A percentile compares a stretch with the other conserved stretches of the same genome.
phyloP scores from a whole-genome alignment of 2,329 filamentous ascomycete species.

The Raffaelea albimanens region DNA sequence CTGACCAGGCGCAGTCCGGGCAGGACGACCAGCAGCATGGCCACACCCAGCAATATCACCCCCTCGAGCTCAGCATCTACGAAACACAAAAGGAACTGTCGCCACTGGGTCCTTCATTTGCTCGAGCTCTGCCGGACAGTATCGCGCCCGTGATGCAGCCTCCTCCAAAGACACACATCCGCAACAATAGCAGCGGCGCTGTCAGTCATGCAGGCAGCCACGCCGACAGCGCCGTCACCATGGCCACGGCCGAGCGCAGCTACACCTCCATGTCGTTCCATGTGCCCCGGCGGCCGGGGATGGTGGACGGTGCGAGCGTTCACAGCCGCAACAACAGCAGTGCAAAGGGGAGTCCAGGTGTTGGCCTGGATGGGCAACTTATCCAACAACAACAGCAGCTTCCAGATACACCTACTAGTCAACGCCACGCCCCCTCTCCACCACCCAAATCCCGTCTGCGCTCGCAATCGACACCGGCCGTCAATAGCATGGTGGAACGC shows the following conservation, averaged over 20 bases:
- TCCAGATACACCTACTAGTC: neutral
- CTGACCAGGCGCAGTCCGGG: constrained; percentile 4
- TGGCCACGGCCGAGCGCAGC: constrained; percentile 24
- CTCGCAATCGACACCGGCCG: constrained; percentile 34
- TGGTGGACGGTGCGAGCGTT: constrained; percentile 11
- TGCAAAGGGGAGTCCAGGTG: neutral
- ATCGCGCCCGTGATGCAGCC: constrained; percentile 19
- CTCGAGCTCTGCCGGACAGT: constrained; percentile 21
- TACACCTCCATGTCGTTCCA: constrained; percentile 47
- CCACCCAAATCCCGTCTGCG: constrained; percentile 33
- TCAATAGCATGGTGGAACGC: constrained; percentile 43
- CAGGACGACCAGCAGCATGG: constrained; percentile 9
- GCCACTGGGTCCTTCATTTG: constrained; percentile 45
- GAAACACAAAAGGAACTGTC: constrained; percentile 37
- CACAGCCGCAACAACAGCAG: neutral
- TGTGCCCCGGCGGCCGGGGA: constrained; percentile 35
- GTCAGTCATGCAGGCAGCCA: constrained; percentile 25
- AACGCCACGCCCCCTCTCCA: constrained; percentile 5
- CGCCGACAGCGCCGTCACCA: constrained; percentile 16
- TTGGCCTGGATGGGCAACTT: constrained; percentile 15
- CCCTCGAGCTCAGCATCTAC: constrained; percentile 49
- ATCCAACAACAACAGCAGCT: neutral
- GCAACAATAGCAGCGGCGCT: constrained; percentile 19
- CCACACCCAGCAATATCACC: constrained; percentile 33
- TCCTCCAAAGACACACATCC: constrained; percentile 28